Evolutionary conservation across 768 basidiomycete genomes (phyloP).

Genomic region (Leccinum barrowsii): DNA sequence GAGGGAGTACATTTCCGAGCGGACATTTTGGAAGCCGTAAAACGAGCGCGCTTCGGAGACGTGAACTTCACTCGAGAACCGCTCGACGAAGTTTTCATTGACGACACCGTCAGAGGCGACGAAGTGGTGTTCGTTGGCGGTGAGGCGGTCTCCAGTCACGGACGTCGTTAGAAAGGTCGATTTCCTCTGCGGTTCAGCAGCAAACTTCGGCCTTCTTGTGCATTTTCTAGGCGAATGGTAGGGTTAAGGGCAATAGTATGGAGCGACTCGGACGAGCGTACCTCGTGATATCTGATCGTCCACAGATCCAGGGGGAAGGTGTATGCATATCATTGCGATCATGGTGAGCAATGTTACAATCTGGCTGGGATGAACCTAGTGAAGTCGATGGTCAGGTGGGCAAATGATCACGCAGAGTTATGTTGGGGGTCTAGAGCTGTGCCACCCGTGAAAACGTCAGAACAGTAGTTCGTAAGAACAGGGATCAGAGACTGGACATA

Average conservation of each 20-base stretch:
- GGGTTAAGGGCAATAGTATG: background rate
- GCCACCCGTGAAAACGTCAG: no score
- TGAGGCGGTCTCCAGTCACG: conserved; percentile 83
- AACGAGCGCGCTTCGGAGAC: conserved; percentile 88
- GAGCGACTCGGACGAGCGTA: conserved; percentile 30
- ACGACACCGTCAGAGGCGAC: conserved; percentile 94
- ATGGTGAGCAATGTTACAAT: conserved; percentile 1
- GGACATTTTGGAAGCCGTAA: conserved; percentile 95
- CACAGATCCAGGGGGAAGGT: background rate
- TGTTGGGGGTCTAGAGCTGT: no score
- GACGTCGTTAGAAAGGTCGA: conserved; percentile 82
- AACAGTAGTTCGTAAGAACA: no score
- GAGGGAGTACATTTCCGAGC: conserved; percentile 92
- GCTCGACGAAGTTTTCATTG: conserved; percentile 39
- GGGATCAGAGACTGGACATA: no score
- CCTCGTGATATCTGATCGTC: conserved; percentile 65
- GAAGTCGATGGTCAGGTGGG: background rate
- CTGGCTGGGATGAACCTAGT: background rate
- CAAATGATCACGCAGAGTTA: no score
- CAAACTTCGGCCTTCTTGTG: conserved; percentile 95
- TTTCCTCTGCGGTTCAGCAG: conserved; percentile 91
- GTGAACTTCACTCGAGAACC: conserved; percentile 89
- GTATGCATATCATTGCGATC: background rate
- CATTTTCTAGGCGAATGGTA: conserved; percentile 46
- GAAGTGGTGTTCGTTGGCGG: conserved; percentile 77